These are phyloP conservation scores for Globisporangium okanoganense DNA, from an alignment of 352 stramenopile genomes.

Conservation along the genomic window DNA sequence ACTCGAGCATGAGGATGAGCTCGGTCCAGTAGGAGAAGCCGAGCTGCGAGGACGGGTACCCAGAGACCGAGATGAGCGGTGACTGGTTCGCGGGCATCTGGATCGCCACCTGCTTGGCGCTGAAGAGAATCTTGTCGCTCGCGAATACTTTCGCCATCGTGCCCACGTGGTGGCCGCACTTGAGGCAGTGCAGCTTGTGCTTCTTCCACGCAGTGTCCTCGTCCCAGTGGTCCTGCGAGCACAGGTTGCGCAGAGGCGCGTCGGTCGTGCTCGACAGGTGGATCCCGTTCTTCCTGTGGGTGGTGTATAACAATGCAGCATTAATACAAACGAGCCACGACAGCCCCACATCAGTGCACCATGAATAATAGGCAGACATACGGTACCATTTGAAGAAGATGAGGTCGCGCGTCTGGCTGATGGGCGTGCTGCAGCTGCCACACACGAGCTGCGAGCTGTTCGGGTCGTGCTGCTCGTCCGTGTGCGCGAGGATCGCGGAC, in stretches of 20 bases:
- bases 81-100: constrained; percentile 71
- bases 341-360: too few relatives aligned
- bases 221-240: constrained; percentile 34
- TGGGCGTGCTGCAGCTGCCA: constrained; percentile 55
- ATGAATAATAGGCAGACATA: too few relatives aligned
- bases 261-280: constrained; percentile 68
- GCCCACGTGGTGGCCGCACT: constrained; percentile 58
- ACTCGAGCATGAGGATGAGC: constrained; percentile 71
- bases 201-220: constrained; percentile 47
- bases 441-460: constrained; percentile 57
- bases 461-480: constrained; percentile 27
- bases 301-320: background rate
- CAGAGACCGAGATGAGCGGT: constrained; percentile 65
- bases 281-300: constrained; percentile 54
- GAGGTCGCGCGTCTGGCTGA: constrained; percentile 61
- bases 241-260: constrained; percentile 51
- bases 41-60: constrained; percentile 69
- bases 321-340: background rate
- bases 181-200: constrained; percentile 64
- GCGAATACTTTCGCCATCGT: constrained; percentile 57
- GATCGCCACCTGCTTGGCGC: constrained; percentile 55
- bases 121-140: constrained; percentile 73
- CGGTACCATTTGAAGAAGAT: constrained; percentile 77
- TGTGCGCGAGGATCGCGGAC: constrained; percentile 36
- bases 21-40: constrained; percentile 78